Base-by-base conservation (phyloP, 2,329 filamentous ascomycete genomes). In the Curvularia spicifera region DNA sequence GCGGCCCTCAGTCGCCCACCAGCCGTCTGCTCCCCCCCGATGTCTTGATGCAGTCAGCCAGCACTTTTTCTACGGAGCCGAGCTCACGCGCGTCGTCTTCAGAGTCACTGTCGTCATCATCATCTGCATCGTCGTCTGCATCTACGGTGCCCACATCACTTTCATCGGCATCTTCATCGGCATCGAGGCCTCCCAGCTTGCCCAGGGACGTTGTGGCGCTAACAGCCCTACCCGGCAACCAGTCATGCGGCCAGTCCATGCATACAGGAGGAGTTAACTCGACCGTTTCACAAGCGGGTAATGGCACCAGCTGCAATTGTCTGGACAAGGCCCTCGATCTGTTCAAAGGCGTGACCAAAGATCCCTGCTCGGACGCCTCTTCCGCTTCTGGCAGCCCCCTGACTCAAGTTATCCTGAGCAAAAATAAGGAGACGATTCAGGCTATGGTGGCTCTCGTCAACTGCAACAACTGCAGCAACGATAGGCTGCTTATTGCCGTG, bases 291-390 rank as follows among this genome's bases (percentile, higher is more conserved):
- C 33, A 47, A n/a, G 42, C n/a, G 33, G 29, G 39, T 12, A 35
- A 26, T 18, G 35, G 5, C 13, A 33, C 15, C 10, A 46, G 10
- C 46, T 56, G 53, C 47, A 56, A 43, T 5, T 56, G 53, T 40
- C 53, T 56, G 12, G 46, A 56, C 15, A 56, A 56, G 46, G 53
- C 53, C 22, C 46, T 56, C 12, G 53, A 56, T 45, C 26, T 56
- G 47, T 48, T 56, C 46, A 56, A 56, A 22, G 29, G 26, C 12
- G 42, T 51, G 8, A 44, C 44, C 18, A 45, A 44, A 33, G 29
- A 56, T 31, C 53, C 53, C 24, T 56, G 53, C n/a, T 28, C 46
- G 15, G 46, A 51, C 26, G 29, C 33, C 24, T 31, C 39, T 22
- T 22, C 6, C 20, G 39, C n/a, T 10, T 18, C 46, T 10, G 40